Conservation (phyloP, 371 early-diverging fungal species). For the Mortierella sp. region DNA sequence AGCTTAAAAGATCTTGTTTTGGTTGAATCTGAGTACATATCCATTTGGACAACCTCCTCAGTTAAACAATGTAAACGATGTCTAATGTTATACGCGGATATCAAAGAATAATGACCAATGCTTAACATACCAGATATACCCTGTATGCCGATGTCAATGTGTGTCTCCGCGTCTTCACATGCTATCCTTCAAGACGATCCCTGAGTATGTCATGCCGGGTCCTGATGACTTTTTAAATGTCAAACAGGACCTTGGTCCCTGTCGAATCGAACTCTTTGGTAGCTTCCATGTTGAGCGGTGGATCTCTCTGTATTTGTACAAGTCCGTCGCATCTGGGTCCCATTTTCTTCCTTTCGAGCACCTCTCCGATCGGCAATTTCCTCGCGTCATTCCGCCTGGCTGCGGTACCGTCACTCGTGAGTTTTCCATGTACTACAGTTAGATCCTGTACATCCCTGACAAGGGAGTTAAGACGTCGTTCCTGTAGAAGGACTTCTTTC, state of each 20-base stretch:
- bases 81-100: constrained; percentile 1
- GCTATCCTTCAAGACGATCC: constrained; percentile 9
- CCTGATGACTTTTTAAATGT: constrained; percentile 13
- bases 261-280: constrained; percentile 19
- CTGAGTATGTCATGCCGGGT: constrained; percentile 17
- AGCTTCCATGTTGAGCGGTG: constrained; percentile 17
- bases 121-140: constrained; percentile 15
- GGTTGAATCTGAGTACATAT: constrained; percentile 6
- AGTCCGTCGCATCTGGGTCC: constrained; percentile 17
- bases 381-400: constrained; percentile 12
- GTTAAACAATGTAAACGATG: constrained; percentile 19
- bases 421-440: constrained; percentile 11
- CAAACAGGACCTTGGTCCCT: constrained; percentile 19
- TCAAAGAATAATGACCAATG: constrained; percentile 2
- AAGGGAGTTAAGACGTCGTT: constrained; percentile 17
- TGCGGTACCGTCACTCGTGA: constrained; percentile 19
- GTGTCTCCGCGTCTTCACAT: constrained; percentile 8
- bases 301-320: constrained; percentile 16
- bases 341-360: constrained; percentile 16
- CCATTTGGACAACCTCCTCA: constrained; percentile 23
- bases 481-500: constrained; percentile 17
- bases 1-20: constrained; percentile 9
- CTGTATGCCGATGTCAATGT: constrained; percentile 9
- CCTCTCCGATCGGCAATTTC: constrained; percentile 10
- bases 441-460: constrained; percentile 20